Evolutionary conservation across 2,329 filamentous ascomycete species (phyloP).

Genomic region (Penicillium sp.): DNA sequence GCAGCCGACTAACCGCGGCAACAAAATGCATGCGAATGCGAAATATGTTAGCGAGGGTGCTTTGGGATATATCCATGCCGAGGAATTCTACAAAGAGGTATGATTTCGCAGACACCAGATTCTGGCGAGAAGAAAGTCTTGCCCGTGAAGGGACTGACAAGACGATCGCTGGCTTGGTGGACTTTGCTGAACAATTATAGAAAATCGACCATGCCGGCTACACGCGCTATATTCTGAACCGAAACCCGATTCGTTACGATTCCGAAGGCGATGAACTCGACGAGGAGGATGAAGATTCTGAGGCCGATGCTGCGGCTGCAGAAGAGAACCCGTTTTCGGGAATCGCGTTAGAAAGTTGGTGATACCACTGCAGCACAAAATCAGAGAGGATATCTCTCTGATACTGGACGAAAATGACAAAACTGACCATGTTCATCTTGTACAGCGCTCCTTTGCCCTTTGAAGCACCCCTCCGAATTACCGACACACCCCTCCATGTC

Average conservation of each 20-base stretch:
- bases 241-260: conserved; percentile 64
- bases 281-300: conserved; percentile 60
- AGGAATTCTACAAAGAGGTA: conserved; percentile 62
- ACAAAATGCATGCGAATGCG: conserved; percentile 64
- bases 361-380: neutral
- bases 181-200: conserved; percentile 38
- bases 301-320: conserved; percentile 60
- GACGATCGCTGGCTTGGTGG: too few relatives aligned
- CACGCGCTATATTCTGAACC: conserved; percentile 61
- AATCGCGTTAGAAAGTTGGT: conserved; percentile 60
- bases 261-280: conserved; percentile 67
- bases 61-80: conserved; percentile 56
- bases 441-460: conserved; percentile 62
- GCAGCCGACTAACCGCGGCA: conserved; percentile 62
- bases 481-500: conserved; percentile 63
- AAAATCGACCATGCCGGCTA: conserved; percentile 67
- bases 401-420: neutral
- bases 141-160: too few relatives aligned
- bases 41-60: conserved; percentile 60
- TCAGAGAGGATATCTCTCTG: too few relatives aligned
- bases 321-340: conserved; percentile 66
- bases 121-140: too few relatives aligned
- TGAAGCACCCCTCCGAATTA: conserved; percentile 65
- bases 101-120: too few relatives aligned
- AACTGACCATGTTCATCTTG: conserved; percentile 7